phyloP scores from a whole-genome alignment of 2,329 filamentous ascomycete species.

The Myriangium duriaei region DNA sequence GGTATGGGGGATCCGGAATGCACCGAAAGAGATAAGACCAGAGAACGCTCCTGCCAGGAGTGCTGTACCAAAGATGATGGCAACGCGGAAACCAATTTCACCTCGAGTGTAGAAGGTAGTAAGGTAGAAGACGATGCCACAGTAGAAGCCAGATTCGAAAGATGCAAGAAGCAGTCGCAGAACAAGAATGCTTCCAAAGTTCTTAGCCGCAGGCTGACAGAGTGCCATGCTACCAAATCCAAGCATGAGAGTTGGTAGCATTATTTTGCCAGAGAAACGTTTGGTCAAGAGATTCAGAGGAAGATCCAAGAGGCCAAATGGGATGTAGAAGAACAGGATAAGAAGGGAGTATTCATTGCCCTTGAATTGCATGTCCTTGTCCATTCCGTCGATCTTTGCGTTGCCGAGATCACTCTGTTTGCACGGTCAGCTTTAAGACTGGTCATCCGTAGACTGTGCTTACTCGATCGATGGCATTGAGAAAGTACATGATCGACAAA shows the following conservation, averaged over 20 bases:
- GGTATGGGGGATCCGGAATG: slow-evolving; percentile 37
- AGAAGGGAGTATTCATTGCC: slow-evolving; percentile 34
- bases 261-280: slow-evolving; percentile 32
- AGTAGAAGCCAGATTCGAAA: slow-evolving; percentile 43
- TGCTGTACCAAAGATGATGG: slow-evolving; percentile 33
- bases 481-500: slow-evolving; percentile 64
- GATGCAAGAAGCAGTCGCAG: slow-evolving; percentile 38
- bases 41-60: slow-evolving; percentile 30
- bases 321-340: slow-evolving; percentile 40
- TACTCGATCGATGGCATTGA: no score
- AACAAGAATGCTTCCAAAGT: slow-evolving; percentile 37
- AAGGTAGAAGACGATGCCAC: slow-evolving; percentile 42
- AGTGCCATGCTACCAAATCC: slow-evolving; percentile 38
- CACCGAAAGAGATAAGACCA: slow-evolving; percentile 29
- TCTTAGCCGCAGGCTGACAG: slow-evolving; percentile 36
- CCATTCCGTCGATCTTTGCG: slow-evolving; percentile 38
- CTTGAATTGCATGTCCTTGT: slow-evolving; percentile 31
- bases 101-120: slow-evolving; percentile 36
- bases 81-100: slow-evolving; percentile 33
- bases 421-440: no score
- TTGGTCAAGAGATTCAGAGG: slow-evolving; percentile 39
- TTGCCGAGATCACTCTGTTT: slow-evolving; percentile 39
- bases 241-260: slow-evolving; percentile 33
- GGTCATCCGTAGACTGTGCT: no score
- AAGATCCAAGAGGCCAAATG: slow-evolving; percentile 38